Percentiles rank a stretch among this genome's conserved stretches.
These are phyloP conservation scores for Taiozyma sp. DNA, from an alignment of 1,139 yeast species.

Conservation along the genomic window DNA sequence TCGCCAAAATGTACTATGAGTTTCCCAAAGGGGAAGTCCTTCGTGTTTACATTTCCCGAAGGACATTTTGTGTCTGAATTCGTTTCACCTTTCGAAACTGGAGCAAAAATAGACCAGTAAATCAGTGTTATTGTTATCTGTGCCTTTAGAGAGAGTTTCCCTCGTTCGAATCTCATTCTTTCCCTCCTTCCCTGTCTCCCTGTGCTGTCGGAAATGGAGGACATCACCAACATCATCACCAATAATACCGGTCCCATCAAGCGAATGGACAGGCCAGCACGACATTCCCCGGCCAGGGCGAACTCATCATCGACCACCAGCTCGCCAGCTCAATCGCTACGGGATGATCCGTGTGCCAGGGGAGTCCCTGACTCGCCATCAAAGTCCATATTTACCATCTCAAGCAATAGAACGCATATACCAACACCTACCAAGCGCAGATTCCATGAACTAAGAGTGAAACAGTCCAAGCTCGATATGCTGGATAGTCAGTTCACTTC, in stretches of 20 bases:
- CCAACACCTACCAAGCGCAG: neutral
- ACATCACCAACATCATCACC: neutral
- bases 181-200: neutral
- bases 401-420: neutral
- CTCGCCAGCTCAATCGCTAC: neutral
- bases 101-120: neutral
- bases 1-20: neutral
- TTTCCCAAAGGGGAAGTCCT: neutral
- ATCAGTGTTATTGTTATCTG: neutral
- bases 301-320: neutral
- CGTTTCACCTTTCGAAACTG: neutral
- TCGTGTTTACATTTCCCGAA: neutral
- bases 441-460: constrained; percentile 16
- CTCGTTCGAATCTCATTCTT: neutral
- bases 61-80: neutral
- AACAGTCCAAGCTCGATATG: constrained; percentile 52
- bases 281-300: neutral
- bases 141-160: neutral
- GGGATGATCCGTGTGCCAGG: neutral
- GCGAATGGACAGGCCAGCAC: neutral
- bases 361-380: neutral
- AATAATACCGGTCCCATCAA: neutral
- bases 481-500: constrained; percentile 63
- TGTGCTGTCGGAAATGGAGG: neutral
- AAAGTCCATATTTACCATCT: neutral